phyloP scores from a whole-genome alignment of 2,329 filamentous ascomycete species.

The Laburnicola sp. region DNA sequence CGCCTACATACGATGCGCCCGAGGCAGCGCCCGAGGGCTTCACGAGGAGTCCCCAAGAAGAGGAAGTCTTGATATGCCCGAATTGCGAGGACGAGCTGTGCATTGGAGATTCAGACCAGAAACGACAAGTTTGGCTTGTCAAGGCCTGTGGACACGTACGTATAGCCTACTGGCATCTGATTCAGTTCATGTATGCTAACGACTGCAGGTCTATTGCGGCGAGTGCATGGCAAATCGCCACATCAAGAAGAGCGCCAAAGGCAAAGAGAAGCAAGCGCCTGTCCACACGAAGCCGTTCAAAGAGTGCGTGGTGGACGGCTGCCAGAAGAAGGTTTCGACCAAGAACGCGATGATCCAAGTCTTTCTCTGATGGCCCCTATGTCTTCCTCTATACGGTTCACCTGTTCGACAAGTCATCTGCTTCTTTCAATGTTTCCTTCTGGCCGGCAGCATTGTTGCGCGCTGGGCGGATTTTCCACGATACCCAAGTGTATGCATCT shows the following conservation, averaged over 20 bases:
- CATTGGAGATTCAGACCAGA: conserved; percentile 66
- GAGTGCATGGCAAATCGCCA: conserved; percentile 51
- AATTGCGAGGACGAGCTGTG: conserved; percentile 85
- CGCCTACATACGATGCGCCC: conserved; percentile 64
- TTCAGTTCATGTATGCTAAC: conserved; percentile 8
- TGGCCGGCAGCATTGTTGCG: not conserved
- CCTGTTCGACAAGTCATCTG: not conserved
- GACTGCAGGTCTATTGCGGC: conserved; percentile 56
- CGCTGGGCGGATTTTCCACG: not conserved
- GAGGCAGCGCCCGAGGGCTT: conserved; percentile 73
- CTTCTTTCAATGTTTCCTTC: not conserved
- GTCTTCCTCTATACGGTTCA: not conserved
- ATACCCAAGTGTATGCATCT: conserved; percentile 2
- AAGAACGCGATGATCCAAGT: conserved; percentile 47
- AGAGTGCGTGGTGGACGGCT: conserved; percentile 51
- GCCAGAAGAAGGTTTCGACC: conserved; percentile 40
- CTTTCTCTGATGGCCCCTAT: conserved; percentile 36
- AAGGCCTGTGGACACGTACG: conserved; percentile 90
- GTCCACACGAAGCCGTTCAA: conserved; percentile 46
- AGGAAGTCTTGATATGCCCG: conserved; percentile 77
- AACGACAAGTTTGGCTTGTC: conserved; percentile 89
- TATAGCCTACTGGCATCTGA: conserved; percentile 16
- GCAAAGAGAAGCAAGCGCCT: conserved; percentile 39
- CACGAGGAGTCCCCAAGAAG: conserved; percentile 72
- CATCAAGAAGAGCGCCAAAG: conserved; percentile 44